A percentile compares a stretch with the other conserved stretches of the same genome.
Evolutionary conservation across 176 grass and related monocot genomes (phyloP).

Genomic region (Oryza officinalis): DNA sequence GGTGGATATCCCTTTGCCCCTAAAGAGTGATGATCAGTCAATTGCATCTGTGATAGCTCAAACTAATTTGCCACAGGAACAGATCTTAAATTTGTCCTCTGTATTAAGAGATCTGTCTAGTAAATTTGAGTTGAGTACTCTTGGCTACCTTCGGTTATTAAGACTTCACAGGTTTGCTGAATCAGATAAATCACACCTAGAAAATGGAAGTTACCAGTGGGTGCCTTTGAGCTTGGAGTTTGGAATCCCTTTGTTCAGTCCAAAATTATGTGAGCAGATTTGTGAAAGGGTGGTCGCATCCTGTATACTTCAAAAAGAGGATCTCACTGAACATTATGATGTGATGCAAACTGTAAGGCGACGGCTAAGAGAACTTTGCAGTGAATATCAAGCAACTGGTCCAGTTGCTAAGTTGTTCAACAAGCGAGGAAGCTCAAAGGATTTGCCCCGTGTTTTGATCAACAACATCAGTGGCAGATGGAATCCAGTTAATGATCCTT

Average conservation of each 20-base stretch:
- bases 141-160: conserved; percentile 89
- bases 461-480: conserved; percentile 83
- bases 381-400: conserved; percentile 90
- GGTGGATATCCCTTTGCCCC: conserved; percentile 79
- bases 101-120: conserved; percentile 72
- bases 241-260: conserved; percentile 90
- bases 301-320: conserved; percentile 71
- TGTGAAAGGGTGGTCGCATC: conserved; percentile 76
- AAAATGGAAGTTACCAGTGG: conserved; percentile 79
- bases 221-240: conserved; percentile 96
- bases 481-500: conserved; percentile 59
- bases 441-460: conserved; percentile 62
- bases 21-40: conserved; percentile 75
- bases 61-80: conserved; percentile 45
- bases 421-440: conserved; percentile 57
- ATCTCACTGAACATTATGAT: conserved; percentile 68
- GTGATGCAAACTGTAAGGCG: conserved; percentile 86
- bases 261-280: conserved; percentile 81
- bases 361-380: conserved; percentile 71
- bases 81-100: conserved; percentile 58
- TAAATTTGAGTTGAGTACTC: conserved; percentile 62
- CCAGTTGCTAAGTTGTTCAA: conserved; percentile 82
- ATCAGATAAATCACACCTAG: conserved; percentile 38
- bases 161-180: conserved; percentile 68
- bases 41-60: conserved; percentile 54